A percentile compares a stretch with the other conserved stretches of the same genome.
Conservation (phyloP, 1,284 basidiomycete species). For the Fomitopsis schrenkii region DNA sequence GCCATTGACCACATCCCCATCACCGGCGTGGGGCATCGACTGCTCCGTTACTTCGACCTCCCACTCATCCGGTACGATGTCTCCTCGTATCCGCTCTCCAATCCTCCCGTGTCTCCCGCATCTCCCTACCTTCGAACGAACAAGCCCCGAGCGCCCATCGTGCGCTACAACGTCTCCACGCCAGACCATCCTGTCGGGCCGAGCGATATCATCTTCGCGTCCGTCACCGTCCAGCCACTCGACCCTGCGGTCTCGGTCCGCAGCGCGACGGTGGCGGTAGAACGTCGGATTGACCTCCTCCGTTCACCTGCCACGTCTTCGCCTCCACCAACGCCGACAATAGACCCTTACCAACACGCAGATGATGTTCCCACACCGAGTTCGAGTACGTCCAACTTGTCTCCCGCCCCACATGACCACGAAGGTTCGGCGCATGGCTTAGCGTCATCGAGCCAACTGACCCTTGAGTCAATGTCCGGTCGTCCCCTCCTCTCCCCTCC, state of each 20-base stretch:
- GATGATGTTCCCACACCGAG: conserved; percentile 6
- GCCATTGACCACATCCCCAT: conserved; percentile 65
- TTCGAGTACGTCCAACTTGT: conserved; percentile 8
- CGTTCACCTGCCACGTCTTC: conserved; percentile 14
- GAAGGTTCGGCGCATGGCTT: conserved; percentile 5
- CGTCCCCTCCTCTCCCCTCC: conserved; percentile 11
- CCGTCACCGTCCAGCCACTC: conserved; percentile 30
- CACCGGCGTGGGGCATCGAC: conserved; percentile 59
- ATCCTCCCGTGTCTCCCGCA: conserved; percentile 12
- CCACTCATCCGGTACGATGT: conserved; percentile 61
- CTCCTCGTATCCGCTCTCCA: conserved; percentile 25
- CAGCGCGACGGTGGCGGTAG: conserved; percentile 32
- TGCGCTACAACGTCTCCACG: conserved; percentile 33
- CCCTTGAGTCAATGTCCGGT: conserved; percentile 2
- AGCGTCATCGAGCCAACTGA: conserved; percentile 6
- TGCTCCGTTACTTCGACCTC: conserved; percentile 65
- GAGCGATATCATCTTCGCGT: conserved; percentile 34
- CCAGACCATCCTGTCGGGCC: conserved; percentile 37
- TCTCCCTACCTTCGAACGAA: conserved; percentile 19
- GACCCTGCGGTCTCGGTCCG: conserved; percentile 30
- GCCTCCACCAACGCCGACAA: background rate
- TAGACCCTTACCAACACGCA: conserved; percentile 4
- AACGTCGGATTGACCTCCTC: conserved; percentile 36
- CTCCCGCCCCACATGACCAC: background rate
- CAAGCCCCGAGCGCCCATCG: conserved; percentile 30